These are phyloP conservation scores for Alternaria viburni DNA, from an alignment of 2,329 filamentous ascomycete species.

Conservation along the genomic window DNA sequence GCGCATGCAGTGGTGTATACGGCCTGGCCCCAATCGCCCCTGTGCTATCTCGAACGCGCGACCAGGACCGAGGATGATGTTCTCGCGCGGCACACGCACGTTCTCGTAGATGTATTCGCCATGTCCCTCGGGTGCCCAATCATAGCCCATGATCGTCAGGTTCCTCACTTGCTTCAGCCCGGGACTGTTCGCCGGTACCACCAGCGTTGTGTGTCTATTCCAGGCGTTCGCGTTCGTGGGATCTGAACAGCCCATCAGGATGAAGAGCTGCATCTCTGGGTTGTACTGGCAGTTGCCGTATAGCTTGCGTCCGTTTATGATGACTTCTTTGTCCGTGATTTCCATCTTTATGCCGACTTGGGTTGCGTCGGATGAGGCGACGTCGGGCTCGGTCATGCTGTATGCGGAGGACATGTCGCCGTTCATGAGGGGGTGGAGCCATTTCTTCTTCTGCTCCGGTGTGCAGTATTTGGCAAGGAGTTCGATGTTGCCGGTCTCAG, in stretches of 20 bases:
- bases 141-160: constrained; percentile 52
- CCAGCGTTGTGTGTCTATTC: constrained; percentile 49
- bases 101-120: constrained; percentile 53
- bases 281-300: constrained; percentile 52
- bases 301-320: constrained; percentile 52
- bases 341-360: constrained; percentile 52
- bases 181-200: constrained; percentile 48
- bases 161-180: constrained; percentile 51
- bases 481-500: constrained; percentile 61
- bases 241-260: constrained; percentile 50
- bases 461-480: constrained; percentile 61
- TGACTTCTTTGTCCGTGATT: constrained; percentile 47
- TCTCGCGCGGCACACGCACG: constrained; percentile 49
- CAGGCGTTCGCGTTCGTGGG: constrained; percentile 50
- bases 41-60: constrained; percentile 54
- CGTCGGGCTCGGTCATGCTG: constrained; percentile 60
- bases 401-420: constrained; percentile 59
- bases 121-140: constrained; percentile 53
- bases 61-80: constrained; percentile 52
- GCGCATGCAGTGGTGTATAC: constrained; percentile 54
- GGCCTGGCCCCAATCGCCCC: constrained; percentile 50
- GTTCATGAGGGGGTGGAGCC: constrained; percentile 58
- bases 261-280: constrained; percentile 43
- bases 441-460: constrained; percentile 57
- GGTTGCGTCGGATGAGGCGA: constrained; percentile 58